Evolutionary conservation across 257 asterid species (phyloP).

Genomic region (Solanum ossicruentum): DNA sequence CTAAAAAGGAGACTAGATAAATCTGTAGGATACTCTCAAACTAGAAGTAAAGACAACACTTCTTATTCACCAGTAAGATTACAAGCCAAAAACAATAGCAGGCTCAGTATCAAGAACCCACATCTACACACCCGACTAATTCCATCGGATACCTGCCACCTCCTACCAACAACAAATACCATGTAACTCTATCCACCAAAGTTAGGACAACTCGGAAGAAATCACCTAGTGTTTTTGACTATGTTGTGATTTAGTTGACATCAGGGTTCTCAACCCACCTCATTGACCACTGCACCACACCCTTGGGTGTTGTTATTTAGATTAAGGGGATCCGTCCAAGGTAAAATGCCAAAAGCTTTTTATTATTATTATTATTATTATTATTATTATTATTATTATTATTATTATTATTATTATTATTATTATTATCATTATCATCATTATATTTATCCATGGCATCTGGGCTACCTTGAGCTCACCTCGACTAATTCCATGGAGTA

Average conservation of each 20-base stretch:
- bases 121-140: neutral
- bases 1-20: neutral
- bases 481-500: neutral
- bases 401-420: too few species aligned
- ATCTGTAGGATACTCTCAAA: neutral
- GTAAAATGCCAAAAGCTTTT: neutral
- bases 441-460: neutral
- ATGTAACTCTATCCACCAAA: neutral
- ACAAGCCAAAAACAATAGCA: neutral
- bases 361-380: fast-evolving
- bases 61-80: neutral
- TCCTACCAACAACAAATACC: neutral
- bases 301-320: neutral
- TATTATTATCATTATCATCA: neutral
- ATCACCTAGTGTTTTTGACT: neutral
- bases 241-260: neutral
- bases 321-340: neutral
- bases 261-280: neutral
- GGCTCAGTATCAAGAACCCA: neutral
- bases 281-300: neutral
- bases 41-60: neutral
- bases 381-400: too few species aligned
- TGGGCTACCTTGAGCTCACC: neutral
- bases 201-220: neutral
- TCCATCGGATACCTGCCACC: neutral